Conservation (phyloP, 2,329 filamentous ascomycete species). For the Colletotrichum sp. region DNA sequence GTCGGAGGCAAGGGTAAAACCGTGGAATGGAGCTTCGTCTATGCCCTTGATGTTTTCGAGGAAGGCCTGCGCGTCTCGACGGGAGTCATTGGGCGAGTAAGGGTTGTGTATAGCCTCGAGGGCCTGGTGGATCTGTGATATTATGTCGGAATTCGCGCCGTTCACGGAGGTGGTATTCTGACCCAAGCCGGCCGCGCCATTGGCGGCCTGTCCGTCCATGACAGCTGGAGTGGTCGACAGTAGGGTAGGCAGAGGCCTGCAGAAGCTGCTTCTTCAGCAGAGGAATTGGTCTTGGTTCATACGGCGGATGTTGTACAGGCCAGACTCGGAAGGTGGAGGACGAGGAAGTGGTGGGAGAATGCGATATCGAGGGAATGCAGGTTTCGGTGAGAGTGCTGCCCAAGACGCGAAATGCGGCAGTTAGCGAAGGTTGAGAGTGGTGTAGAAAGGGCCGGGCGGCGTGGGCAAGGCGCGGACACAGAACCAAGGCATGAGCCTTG, state of each 20-base stretch:
- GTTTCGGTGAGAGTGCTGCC: slow-evolving; percentile 12
- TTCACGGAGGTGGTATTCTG: slow-evolving; percentile 32
- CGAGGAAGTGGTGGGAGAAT: not conserved
- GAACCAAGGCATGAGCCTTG: not conserved
- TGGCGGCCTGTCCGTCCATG: slow-evolving; percentile 38
- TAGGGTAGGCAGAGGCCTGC: not conserved
- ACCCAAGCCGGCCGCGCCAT: slow-evolving; percentile 32
- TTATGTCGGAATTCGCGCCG: slow-evolving; percentile 47
- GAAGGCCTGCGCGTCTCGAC: slow-evolving; percentile 82
- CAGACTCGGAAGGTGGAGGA: not conserved
- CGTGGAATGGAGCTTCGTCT: slow-evolving; percentile 81
- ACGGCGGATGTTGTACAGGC: not conserved
- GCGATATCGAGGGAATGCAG: not conserved
- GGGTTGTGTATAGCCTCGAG: slow-evolving; percentile 88
- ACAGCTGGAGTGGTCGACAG: slow-evolving; percentile 11
- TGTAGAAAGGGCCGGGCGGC: not conserved
- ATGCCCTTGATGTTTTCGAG: slow-evolving; percentile 86
- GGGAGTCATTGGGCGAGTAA: slow-evolving; percentile 78
- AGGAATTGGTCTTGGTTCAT: slow-evolving; percentile 5
- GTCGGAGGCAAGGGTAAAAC: slow-evolving; percentile 82
- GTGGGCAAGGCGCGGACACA: not conserved
- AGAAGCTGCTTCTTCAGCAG: slow-evolving; percentile 16
- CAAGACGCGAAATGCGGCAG: not conserved
- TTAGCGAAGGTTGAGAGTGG: not conserved
- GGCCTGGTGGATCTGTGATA: slow-evolving; percentile 79